A percentile compares a stretch with the other conserved stretches of the same genome.
phyloP scores from a whole-genome alignment of 2,329 filamentous ascomycete genomes.

The Penicillium crustosum region DNA sequence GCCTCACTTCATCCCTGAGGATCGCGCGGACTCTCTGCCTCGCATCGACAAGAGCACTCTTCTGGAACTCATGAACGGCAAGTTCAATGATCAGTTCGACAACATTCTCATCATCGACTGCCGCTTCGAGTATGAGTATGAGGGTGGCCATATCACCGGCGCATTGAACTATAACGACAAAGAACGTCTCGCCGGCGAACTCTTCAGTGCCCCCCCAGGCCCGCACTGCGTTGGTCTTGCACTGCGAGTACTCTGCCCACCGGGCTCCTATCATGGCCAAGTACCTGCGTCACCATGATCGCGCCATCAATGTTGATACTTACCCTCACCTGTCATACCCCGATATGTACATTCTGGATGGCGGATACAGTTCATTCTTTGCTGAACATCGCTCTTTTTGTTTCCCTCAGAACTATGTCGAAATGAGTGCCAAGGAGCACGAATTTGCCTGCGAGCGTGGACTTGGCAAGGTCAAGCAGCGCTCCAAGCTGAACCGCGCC shows the following conservation, averaged over 20 bases:
- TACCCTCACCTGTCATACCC: constrained; percentile 93
- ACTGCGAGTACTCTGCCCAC: constrained; percentile 98
- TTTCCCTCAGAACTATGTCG: constrained; percentile 92
- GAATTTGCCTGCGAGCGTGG: constrained; percentile 91
- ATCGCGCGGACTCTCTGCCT: constrained; percentile 80
- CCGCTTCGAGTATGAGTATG: constrained; percentile 97
- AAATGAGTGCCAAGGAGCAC: constrained; percentile 92
- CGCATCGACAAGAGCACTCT: constrained; percentile 81
- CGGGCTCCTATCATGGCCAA: constrained; percentile 95
- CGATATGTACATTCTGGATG: constrained; percentile 94
- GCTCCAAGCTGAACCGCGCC: constrained; percentile 80
- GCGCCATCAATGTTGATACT: constrained; percentile 75
- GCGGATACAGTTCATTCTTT: constrained; percentile 94
- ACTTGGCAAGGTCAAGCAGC: constrained; percentile 86
- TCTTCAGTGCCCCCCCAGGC: constrained; percentile 71
- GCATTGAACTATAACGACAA: constrained; percentile 98
- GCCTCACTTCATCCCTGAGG: constrained; percentile 79
- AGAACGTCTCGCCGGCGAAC: constrained; percentile 73
- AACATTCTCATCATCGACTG: constrained; percentile 90
- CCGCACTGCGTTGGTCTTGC: constrained; percentile 82
- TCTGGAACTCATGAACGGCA: constrained; percentile 82
- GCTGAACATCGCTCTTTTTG: constrained; percentile 74
- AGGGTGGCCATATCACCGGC: constrained; percentile 90
- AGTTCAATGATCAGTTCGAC: constrained; percentile 73
- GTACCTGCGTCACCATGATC: constrained; percentile 85